phyloP scores from a whole-genome alignment of 2,329 filamentous ascomycete genomes.

The Beauveria brongniartii region DNA sequence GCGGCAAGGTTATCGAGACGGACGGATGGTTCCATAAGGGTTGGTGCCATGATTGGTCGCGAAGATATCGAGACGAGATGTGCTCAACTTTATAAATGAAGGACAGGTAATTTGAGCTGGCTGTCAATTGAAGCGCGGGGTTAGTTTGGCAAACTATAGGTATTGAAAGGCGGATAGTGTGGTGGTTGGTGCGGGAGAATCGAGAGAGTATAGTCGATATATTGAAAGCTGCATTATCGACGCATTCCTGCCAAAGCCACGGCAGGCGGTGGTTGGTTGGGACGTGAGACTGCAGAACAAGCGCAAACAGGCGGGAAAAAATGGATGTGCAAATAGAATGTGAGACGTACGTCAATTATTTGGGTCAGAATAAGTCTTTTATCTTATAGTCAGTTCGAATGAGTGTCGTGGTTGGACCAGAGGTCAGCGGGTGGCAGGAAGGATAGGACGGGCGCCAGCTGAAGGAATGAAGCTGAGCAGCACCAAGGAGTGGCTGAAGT shows the following conservation, averaged over 20 bases:
- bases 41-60: conserved; percentile 11
- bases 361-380: background rate
- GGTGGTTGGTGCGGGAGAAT: background rate
- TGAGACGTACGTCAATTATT: conserved; percentile 5
- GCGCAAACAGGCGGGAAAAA: background rate
- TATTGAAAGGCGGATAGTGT: background rate
- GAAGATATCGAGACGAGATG: conserved; percentile 14
- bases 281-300: background rate
- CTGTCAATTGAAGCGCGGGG: background rate
- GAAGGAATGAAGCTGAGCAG: conserved; percentile 25
- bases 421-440: conserved; percentile 17
- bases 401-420: conserved; percentile 9
- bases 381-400: background rate
- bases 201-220: background rate
- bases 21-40: conserved; percentile 7
- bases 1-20: conserved; percentile 1
- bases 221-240: conserved; percentile 8
- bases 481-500: conserved; percentile 17
- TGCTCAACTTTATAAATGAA: conserved; percentile 11
- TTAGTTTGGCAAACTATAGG: background rate
- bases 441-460: conserved; percentile 32
- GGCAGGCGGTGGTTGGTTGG: background rate
- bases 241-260: background rate
- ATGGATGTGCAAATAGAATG: background rate
- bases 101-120: conserved; percentile 17